Evolutionary conservation across 1,284 basidiomycete genomes (phyloP), one percentile per base, ranked within the genome.

Genomic region (Quambalaria eucalypti): DNA sequence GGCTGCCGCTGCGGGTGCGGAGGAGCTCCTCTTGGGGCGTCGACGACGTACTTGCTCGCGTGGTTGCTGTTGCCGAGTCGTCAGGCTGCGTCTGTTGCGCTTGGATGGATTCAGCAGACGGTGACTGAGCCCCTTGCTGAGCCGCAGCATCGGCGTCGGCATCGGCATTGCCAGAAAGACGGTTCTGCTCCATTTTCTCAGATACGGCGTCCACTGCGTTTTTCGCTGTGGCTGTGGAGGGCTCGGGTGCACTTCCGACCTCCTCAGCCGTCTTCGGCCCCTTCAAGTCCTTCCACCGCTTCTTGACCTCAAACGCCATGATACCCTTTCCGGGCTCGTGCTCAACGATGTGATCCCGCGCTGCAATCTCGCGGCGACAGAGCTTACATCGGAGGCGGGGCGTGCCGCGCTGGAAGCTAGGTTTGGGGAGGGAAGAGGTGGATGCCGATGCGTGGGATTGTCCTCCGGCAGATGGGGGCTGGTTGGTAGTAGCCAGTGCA

Each of bases 251-350:
- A 33, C 46, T 28, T 16, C 52, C 23, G 26, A 28, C 29, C 29
- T 51, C 33, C 28, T 36, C 36, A 12, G 36, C 36, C 36, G 36
- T 46, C 48, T 42, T 26, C 26, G 38, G 40, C 47, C 33, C 44
- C 8, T 29, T 50, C 21, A 48, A 4, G 12, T 58, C 55, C 26
- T 58, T 58, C 21, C 50, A 25, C 7, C 56, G 14, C 21, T 50
- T 58, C 29, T 46, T 48, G 14, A 54, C 67, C 25, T 72, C 70
- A 40, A 73, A 75, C 9, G 69, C 67, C 56, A 66, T 46, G 47
- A 71, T 65, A 1, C 73, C 69, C 26, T 63, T 64, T 1, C 71
- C 73, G 4, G 67, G 64, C 36, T 65, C 64, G 44, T 75, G 73
- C 38, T 65, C 60, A 21, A 74, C 64, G 21, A 75, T 60, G 54